Evolutionary conservation across 176 grass and related monocot species (phyloP), one percentile per base, ranked within the genome.

Genomic region (Hordeum marinum): DNA sequence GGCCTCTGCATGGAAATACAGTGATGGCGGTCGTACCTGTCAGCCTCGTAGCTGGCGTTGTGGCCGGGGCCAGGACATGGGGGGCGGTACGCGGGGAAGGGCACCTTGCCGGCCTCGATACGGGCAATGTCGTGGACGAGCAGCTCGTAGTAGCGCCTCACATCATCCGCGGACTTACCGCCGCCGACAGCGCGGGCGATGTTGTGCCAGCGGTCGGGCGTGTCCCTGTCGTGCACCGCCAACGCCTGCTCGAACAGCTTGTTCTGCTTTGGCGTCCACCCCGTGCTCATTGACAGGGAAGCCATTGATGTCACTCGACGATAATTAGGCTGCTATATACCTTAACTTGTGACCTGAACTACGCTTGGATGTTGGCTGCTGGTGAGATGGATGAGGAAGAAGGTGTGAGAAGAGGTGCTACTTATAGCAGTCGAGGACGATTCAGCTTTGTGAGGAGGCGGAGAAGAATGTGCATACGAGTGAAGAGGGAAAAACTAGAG

Each of bases 211-310:
- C 79, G 87, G 85, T 94, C 90, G 0, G 90, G 92, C 8, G 90
- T 91, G 66, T 91, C 95, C 76, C 54, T 87, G 63, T 90, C 90
- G 89, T 93, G 93, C 79, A 87, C 82, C 4, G 90, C 90, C 67
- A 97, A 82, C 58, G 95, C 95, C 46, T 93, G 76, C 87, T 98
- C 95, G 75, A 98, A 94, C 45, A 89, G 82, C 80, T 94, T 93
- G 90, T 93, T 94, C 88, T 97, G 82, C 81, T 29, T 89, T 40
- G 11, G 20, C 41, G 87, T 92, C 95, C 95, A 97, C 67, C 85
- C 84, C 66, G 69, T 74, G 78, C 45, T 86, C 66, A 90, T 87
- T 11, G 92, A 92, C 37, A 77, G 7, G 13, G 85, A 91, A 21
- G 92, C 85, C 92, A 87, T 94, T n/a, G 11, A 52, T 18, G 15